phyloP scores from a whole-genome alignment of 768 basidiomycete species.

The Lentinus tigrinus region DNA sequence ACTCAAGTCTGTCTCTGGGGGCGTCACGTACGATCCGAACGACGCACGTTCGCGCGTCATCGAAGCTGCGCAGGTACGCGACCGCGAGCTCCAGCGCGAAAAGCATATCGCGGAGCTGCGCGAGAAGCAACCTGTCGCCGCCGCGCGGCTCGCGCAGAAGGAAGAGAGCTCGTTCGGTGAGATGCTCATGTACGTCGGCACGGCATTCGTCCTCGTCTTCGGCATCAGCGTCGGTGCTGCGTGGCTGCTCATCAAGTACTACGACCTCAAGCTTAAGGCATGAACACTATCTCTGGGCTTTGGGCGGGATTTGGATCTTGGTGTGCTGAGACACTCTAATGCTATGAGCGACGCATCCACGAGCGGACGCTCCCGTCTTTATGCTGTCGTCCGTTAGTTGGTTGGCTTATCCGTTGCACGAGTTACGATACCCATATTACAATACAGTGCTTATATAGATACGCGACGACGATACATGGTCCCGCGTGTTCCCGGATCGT shows the following conservation, averaged over 20 bases:
- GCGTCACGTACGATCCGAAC: constrained; percentile 37
- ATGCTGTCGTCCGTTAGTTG: neutral
- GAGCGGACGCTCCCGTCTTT: neutral
- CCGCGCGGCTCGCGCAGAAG: neutral
- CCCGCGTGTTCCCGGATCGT: neutral
- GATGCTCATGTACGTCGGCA: constrained; percentile 29
- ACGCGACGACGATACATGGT: neutral
- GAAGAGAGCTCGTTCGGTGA: constrained; percentile 18
- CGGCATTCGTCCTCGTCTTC: constrained; percentile 28
- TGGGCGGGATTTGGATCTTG: neutral
- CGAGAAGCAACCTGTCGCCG: constrained; percentile 1
- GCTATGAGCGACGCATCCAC: neutral
- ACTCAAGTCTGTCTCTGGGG: constrained; percentile 22
- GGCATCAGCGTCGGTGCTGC: constrained; percentile 23
- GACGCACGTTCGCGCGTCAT: constrained; percentile 61
- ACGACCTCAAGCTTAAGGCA: neutral
- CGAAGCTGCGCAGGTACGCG: constrained; percentile 42
- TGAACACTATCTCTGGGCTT: neutral
- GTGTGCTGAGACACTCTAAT: neutral
- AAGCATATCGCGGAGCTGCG: constrained; percentile 26
- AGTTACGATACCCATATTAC: neutral
- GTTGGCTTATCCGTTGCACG: neutral
- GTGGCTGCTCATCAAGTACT: constrained; percentile 26
- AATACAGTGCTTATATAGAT: neutral
- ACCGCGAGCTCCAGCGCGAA: constrained; percentile 31